Conservation (phyloP, 495 filamentous ascomycete species). For the Hypoxylon lienhwacheense region DNA sequence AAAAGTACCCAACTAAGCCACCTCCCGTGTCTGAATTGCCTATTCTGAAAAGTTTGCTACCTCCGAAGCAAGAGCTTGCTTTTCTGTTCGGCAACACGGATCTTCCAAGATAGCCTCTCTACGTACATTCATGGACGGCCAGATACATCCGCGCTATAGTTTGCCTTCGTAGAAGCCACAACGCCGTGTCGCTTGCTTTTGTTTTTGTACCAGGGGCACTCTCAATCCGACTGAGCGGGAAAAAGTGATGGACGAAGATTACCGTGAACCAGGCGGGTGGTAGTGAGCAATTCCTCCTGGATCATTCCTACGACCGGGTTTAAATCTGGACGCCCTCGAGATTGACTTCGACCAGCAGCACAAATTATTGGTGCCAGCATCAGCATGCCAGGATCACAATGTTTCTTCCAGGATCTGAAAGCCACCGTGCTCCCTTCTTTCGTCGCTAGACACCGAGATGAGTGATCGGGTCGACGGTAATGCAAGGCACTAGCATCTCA, state of each 20-base stretch:
- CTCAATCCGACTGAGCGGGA: constrained; percentile 21
- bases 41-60: constrained; percentile 7
- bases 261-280: constrained; percentile 14
- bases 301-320: constrained; percentile 10
- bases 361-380: constrained; percentile 4
- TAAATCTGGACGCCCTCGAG: constrained; percentile 4
- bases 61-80: constrained; percentile 10
- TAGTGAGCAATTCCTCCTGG: constrained; percentile 11
- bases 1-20: constrained; percentile 10
- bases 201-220: constrained; percentile 3
- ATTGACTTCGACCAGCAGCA: not conserved
- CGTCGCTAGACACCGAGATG: constrained; percentile 22
- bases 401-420: constrained; percentile 16
- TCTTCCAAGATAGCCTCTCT: constrained; percentile 8
- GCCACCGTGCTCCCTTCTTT: constrained; percentile 21
- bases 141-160: constrained; percentile 8
- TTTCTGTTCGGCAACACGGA: constrained; percentile 15
- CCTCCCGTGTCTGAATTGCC: not conserved
- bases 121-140: constrained; percentile 21
- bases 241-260: constrained; percentile 13
- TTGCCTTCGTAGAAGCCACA: constrained; percentile 12
- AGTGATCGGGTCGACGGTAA: constrained; percentile 23
- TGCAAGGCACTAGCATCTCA: constrained; percentile 22
- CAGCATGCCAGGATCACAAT: constrained; percentile 15
- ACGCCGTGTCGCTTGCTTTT: constrained; percentile 1